Conservation (phyloP, 441 rosid species). For the Gossypium schwendimanii region DNA sequence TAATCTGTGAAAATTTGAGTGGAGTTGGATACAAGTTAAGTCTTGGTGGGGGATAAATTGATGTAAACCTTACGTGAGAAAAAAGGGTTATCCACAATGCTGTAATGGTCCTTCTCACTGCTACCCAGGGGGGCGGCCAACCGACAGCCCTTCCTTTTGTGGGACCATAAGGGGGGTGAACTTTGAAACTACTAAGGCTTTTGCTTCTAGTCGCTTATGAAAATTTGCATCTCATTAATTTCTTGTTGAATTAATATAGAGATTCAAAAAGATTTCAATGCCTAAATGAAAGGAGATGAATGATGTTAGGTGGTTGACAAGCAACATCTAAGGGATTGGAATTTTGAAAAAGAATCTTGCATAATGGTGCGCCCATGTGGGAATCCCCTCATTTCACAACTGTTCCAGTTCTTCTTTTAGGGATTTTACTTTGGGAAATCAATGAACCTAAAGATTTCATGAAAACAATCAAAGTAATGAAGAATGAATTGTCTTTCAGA, state of each 20-base stretch:
- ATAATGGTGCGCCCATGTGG: conserved; percentile 6
- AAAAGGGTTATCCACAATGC: conserved; percentile 23
- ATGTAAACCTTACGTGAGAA: conserved; percentile 31
- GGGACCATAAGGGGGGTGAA: conserved; percentile 10
- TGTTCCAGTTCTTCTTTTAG: not conserved
- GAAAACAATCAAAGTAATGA: not conserved
- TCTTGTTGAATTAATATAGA: not conserved
- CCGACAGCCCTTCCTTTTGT: conserved; percentile 32
- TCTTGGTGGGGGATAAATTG: conserved; percentile 24
- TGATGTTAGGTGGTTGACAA: not conserved
- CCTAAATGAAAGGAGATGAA: not conserved
- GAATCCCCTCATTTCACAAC: not conserved
- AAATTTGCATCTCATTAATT: conserved; percentile 10
- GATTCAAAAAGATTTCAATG: not conserved
- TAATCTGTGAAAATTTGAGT: conserved; percentile 8
- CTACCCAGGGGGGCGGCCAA: conserved; percentile 45
- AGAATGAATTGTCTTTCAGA: not conserved
- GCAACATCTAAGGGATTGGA: not conserved
- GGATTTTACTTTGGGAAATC: not conserved
- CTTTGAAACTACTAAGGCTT: too few relatives aligned
- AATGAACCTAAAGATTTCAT: not conserved
- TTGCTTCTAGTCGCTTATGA: too few relatives aligned
- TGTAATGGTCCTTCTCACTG: conserved; percentile 38
- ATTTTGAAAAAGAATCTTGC: not conserved
- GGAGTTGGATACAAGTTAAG: conserved; percentile 12